Base-by-base conservation (phyloP, 768 basidiomycete species). In the Pleurotus pulmonarius region DNA sequence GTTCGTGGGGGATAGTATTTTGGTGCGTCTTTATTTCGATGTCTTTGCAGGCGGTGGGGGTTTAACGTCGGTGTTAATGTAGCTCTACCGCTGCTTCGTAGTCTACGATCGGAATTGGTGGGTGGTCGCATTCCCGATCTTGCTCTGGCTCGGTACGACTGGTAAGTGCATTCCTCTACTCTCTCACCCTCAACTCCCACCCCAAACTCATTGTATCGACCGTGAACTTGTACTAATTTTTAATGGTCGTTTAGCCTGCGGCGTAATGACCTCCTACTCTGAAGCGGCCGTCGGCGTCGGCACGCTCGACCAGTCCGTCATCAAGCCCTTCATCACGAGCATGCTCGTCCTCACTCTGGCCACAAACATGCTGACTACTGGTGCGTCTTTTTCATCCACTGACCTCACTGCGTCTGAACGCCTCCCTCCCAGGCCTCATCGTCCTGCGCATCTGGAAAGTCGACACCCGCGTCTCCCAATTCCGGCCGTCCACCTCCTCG, bases 31-130 rank as follows among this genome's bases (percentile, higher is more conserved):
- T 43, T 12, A 15, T 20, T 20, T 20, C 20, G 20, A 20, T 20
- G 20, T 20, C 1, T 20, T 20, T 20, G 20, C 20, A 20, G 20
- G 20, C 20, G 20, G 20, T 20, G 20, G 20, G 20, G 20, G 20
- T 20, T 20, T 20, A 20, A 6, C 8, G 8, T 29, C 26, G 4
- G 26, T 38, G 37, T 46, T 18, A 8, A 16, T 8, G 12, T 24
- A 76, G 74, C 61, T 76, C 12, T 74, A 70, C 51, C 67, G 75
- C 15, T 76, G 73, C 56, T 75, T 68, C 67, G 60, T 75, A 22
- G 64, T 78, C 6, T 73, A 73, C 43, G 62, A 63, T 22, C 65
- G 63, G 15, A 67, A 60, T 4, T 72, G 66, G 64, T 45, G 65
- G n/a, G 55, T 78, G 8, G 60, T 76, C 24, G 22, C 59, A 3